Base-by-base conservation (phyloP, 1,284 basidiomycete species). In the Austroboletus novae-zelandiae region DNA sequence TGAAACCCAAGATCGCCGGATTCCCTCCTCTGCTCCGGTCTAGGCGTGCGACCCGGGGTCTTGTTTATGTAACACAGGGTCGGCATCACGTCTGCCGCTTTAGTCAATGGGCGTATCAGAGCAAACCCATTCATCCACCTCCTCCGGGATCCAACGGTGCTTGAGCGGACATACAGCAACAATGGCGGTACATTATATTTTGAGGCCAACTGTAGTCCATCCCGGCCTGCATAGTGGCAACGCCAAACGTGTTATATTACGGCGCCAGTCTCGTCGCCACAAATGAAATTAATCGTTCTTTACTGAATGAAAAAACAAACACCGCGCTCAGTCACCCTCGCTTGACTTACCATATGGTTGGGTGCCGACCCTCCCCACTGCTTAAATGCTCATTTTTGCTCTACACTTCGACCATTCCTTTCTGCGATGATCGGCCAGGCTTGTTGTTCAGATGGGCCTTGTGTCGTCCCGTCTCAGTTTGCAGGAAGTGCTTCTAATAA, bases 161-260 rank as follows among this genome's bases (percentile, higher is more conserved):
- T 64, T 64, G 59, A 53, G 63, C 62, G 62, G 65, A 62, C 43
- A 48, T 63, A 59, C 43, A 48, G 47, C 52, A 43, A 57, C 9
- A 30, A 41, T 4, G 5, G 20, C 20, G 15, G 25, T 27, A 30
- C 36, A 45, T 6, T 42, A 40, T 37, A 59, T 32, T 29, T 45
- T 59, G 27, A 23, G 41, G 47, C 20, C 27, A 20, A 51, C 39
- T 35, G 48, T 17, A 20, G 37, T n/a, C 20, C 30, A 30, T 11
- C 25, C 25, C 25, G 5, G 11, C 8, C 32, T n/a, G 11, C n/a
- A 14, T 14, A 5, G 34, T 35, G 34, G 34, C 34, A 35, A n/a
- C 34, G 15, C n/a, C 31, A 3, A 14, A 4, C 34, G 29, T 30
- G 10, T 10, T 11, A 30, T 30, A 11, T 30, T 30, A 30, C 29